These are phyloP conservation scores for Cercophora samala DNA, from an alignment of 495 filamentous ascomycete species.

Conservation along the genomic window DNA sequence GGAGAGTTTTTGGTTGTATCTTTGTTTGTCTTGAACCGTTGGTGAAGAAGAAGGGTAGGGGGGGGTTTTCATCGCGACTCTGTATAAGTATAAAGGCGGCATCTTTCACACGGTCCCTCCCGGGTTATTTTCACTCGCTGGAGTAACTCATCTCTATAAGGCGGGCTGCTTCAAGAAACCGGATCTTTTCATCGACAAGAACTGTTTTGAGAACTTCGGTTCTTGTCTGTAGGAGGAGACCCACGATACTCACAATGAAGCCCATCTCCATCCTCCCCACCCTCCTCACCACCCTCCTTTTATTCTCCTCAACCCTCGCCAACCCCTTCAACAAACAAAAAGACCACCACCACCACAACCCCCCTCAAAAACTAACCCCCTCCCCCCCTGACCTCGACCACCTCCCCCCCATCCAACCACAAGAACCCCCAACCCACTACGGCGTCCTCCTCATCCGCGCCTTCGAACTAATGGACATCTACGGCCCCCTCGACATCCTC, in stretches of 20 bases:
- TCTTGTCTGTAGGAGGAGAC: too few species aligned
- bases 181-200: too few species aligned
- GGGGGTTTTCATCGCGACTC: background rate
- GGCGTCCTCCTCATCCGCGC: slow-evolving; percentile 29
- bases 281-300: slow-evolving; percentile 1
- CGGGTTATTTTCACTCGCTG: too few species aligned
- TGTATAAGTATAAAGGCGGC: too few species aligned
- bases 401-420: background rate
- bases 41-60: background rate
- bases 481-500: slow-evolving; percentile 55
- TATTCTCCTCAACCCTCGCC: background rate
- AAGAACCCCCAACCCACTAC: slow-evolving; percentile 16
- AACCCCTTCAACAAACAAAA: background rate
- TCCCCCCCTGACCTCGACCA: background rate
- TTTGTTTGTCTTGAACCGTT: background rate
- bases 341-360: too few species aligned
- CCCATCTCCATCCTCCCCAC: background rate
- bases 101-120: too few species aligned
- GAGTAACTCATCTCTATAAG: too few species aligned
- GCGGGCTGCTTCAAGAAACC: too few species aligned
- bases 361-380: background rate
- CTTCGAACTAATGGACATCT: slow-evolving; percentile 43
- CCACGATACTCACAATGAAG: background rate
- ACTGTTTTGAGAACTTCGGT: too few species aligned
- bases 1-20: background rate